Base-by-base conservation (phyloP, 1,139 yeast species). In the Casaregolazyma lundiana region DNA sequence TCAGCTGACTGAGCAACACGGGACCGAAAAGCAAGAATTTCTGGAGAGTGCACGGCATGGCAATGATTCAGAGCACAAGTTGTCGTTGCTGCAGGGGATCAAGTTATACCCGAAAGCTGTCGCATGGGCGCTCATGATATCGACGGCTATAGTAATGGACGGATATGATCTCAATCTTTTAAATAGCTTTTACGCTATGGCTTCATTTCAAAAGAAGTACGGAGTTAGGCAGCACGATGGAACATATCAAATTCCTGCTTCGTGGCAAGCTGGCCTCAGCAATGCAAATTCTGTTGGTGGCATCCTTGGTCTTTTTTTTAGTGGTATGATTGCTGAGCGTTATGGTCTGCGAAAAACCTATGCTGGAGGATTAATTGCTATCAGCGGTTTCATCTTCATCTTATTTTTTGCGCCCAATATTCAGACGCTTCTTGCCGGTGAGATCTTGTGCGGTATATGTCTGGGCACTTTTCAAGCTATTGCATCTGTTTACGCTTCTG, bases 381-480 rank as follows among this genome's bases (percentile, higher is more conserved):
- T 65, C 43, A 50, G 56, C 6, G 68, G 64, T 4, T 65, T 70
- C 35, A 67, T 73, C 34, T 73, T 72, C 52, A 61, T 72, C 32
- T 64, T 66, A n/a, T 69, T 73, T 50, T 73, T 73, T 55, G 71
- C 77, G 4, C 62, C 60, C 16, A 61, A 57, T 48, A 52, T 67
- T 15, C 57, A 57, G 8, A 62, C 64, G 41, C 62, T 73, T 43
- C 59, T 69, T 35, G 68, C 59, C 17, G 75, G 73, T 9, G 72
- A 73, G 53, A 53, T 73, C 20, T 62, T 73, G 20, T 55, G 65
- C 52, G 77, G 77, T 44, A 48, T 72, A 26, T 71, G 73, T 9
- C 71, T 73, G 72, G 77, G 77, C 44, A 66, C 67, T 11, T 71
- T 71, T 54, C 70, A 67, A 41, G 68, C 74, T 2, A 56, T 72